A percentile compares a stretch with the other conserved stretches of the same genome.
phyloP scores from a whole-genome alignment of 2,329 filamentous ascomycete genomes.

The Colletotrichum sansevieriae region DNA sequence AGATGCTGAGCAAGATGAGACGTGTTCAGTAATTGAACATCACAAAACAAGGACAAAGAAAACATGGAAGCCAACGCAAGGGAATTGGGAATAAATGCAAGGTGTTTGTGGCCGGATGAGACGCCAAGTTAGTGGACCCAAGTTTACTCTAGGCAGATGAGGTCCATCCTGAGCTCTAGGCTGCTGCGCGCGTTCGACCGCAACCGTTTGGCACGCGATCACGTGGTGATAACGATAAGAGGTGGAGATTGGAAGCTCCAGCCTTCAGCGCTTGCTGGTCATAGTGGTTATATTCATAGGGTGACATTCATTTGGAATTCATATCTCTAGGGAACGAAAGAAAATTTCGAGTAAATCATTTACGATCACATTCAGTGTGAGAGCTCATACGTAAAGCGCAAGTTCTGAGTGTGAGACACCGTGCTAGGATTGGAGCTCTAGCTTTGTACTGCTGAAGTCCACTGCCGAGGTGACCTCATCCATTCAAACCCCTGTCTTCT shows the following conservation, averaged over 20 bases:
- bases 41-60: background rate
- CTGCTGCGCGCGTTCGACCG: conserved; percentile 34
- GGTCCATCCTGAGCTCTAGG: conserved; percentile 38
- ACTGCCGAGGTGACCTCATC: conserved; percentile 39
- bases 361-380: background rate
- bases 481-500: conserved; percentile 37
- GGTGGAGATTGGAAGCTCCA: background rate
- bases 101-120: conserved; percentile 14
- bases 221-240: conserved; percentile 39
- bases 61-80: background rate
- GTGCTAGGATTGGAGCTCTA: conserved; percentile 17
- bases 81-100: conserved; percentile 12
- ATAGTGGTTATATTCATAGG: too few relatives aligned
- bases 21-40: conserved; percentile 6
- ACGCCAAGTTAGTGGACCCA: conserved; percentile 16
- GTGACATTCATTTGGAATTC: too few relatives aligned
- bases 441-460: background rate
- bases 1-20: background rate
- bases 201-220: conserved; percentile 35
- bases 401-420: background rate
- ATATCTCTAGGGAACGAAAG: too few relatives aligned
- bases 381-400: background rate
- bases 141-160: conserved; percentile 40
- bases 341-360: background rate
- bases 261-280: too few relatives aligned